These are phyloP conservation scores for Diaporthe sp. DNA, from an alignment of 2,329 filamentous ascomycete genomes.

Conservation along the genomic window DNA sequence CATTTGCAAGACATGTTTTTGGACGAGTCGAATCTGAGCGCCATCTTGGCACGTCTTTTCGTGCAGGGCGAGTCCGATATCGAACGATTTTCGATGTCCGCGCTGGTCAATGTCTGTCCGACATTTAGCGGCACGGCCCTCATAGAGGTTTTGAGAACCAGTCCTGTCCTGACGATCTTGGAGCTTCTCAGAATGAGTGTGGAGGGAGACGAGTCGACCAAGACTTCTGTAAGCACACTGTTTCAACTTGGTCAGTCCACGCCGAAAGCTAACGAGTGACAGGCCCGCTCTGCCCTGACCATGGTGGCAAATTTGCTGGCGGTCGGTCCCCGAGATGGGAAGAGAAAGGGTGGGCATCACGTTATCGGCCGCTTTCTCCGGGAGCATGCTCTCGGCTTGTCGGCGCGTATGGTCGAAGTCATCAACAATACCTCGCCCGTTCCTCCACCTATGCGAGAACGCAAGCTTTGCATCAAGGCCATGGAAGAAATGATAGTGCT, in stretches of 20 bases:
- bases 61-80: conserved; percentile 69
- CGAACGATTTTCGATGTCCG: conserved; percentile 77
- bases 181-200: conserved; percentile 86
- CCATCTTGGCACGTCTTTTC: conserved; percentile 72
- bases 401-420: conserved; percentile 83
- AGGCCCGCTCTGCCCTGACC: conserved; percentile 64
- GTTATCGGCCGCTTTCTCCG: conserved; percentile 82
- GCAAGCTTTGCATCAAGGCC: conserved; percentile 82
- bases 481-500: conserved; percentile 90
- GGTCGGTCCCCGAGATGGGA: conserved; percentile 53
- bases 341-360: conserved; percentile 63
- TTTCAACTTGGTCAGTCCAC: conserved; percentile 41
- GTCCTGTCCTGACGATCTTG: conserved; percentile 81
- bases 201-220: conserved; percentile 72
- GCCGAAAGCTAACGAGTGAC: conserved; percentile 46
- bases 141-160: conserved; percentile 77
- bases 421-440: conserved; percentile 77
- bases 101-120: conserved; percentile 77
- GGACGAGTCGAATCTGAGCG: conserved; percentile 69
- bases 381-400: conserved; percentile 86
- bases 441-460: conserved; percentile 74
- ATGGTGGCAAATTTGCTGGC: conserved; percentile 56
- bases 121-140: conserved; percentile 78
- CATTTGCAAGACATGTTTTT: conserved; percentile 71
- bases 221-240: conserved; percentile 65